These are phyloP conservation scores for Fusarium hostae DNA, from an alignment of 2,329 filamentous ascomycete species.

Conservation along the genomic window DNA sequence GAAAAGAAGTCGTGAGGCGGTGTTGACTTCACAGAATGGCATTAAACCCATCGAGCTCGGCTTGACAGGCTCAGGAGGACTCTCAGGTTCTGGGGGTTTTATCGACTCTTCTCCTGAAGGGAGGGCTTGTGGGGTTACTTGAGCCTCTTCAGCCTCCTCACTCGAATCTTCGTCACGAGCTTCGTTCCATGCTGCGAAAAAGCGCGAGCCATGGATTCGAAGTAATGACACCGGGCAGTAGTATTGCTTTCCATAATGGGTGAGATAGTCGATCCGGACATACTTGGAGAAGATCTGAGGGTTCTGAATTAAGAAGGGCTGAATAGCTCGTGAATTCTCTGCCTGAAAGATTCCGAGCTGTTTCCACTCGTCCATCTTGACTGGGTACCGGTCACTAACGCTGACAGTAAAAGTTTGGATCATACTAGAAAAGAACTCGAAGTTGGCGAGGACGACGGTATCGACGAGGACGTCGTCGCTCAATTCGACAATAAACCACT, in stretches of 20 bases:
- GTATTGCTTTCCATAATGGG: slow-evolving; percentile 95
- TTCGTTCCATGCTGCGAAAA: slow-evolving; percentile 93
- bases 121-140: slow-evolving; percentile 15
- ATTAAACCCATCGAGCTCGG: background rate
- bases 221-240: slow-evolving; percentile 94
- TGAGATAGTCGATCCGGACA: slow-evolving; percentile 88
- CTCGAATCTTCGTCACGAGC: slow-evolving; percentile 72
- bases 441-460: slow-evolving; percentile 96
- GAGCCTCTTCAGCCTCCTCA: slow-evolving; percentile 30
- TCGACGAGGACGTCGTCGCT: slow-evolving; percentile 90
- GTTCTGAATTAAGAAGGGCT: slow-evolving; percentile 93
- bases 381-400: slow-evolving; percentile 93
- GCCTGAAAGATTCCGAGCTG: slow-evolving; percentile 90
- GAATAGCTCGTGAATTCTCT: slow-evolving; percentile 90
- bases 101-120: slow-evolving; percentile 8
- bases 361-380: slow-evolving; percentile 92
- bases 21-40: slow-evolving; percentile 14
- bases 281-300: slow-evolving; percentile 97
- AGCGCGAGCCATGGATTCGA: slow-evolving; percentile 93
- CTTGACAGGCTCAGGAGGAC: background rate
- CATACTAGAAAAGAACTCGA: slow-evolving; percentile 99
- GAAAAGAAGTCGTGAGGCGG: slow-evolving; percentile 11
- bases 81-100: slow-evolving; percentile 1
- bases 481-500: slow-evolving; percentile 93
- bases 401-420: slow-evolving; percentile 90